Evolutionary conservation across 2,329 filamentous ascomycete species (phyloP).

Genomic region (Ceratocystis destructans): DNA sequence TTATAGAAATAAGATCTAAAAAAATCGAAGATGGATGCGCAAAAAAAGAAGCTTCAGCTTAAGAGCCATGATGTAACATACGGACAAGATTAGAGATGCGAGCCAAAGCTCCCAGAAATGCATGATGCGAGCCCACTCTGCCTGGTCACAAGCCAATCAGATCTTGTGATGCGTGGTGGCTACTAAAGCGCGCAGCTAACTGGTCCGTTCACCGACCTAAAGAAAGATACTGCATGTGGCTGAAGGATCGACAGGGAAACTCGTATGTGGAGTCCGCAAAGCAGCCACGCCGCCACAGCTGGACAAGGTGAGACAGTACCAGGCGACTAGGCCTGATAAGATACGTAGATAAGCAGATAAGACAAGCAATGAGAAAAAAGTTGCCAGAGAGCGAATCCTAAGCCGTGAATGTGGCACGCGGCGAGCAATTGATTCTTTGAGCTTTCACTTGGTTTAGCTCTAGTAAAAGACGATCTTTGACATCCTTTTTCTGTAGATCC

Average conservation of each 20-base stretch:
- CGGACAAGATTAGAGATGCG: neutral
- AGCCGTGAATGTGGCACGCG: conserved; percentile 6
- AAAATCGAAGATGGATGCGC: neutral
- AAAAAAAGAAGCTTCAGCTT: neutral
- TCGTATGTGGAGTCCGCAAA: neutral
- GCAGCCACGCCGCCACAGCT: neutral
- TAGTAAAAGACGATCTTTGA: neutral
- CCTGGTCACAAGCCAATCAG: neutral
- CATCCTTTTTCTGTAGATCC: neutral
- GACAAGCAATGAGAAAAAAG: conserved; percentile 5
- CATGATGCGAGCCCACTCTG: neutral
- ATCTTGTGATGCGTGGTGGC: neutral
- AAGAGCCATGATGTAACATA: neutral
- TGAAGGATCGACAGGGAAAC: neutral
- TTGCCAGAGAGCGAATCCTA: conserved; percentile 1
- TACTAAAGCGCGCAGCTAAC: conserved; percentile 3
- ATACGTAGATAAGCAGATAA: neutral
- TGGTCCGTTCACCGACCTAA: neutral
- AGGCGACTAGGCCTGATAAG: neutral
- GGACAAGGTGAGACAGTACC: neutral
- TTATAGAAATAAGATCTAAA: neutral
- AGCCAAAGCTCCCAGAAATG: neutral
- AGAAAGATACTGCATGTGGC: neutral
- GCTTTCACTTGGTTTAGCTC: neutral
- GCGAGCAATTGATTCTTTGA: neutral